Conservation (phyloP, 73 alveolate genomes). For the Tetrahymena malaccensis region DNA sequence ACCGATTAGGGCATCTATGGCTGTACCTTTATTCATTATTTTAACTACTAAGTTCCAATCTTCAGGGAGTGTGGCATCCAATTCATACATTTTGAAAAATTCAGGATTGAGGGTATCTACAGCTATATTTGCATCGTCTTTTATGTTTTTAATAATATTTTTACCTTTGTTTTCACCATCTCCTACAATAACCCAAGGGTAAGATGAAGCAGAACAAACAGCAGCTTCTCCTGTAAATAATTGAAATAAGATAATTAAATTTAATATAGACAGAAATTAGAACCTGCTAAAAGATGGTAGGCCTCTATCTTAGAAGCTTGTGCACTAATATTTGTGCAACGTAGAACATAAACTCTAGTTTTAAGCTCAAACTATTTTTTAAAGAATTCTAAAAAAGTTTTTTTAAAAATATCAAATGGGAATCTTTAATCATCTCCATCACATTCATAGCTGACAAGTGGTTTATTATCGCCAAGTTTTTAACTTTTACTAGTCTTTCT, state of each 20-base stretch:
- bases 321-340: conserved; percentile 78
- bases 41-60: conserved; percentile 72
- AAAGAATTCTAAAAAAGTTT: conserved; percentile 19
- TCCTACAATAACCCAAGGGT: conserved; percentile 79
- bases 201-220: conserved; percentile 75
- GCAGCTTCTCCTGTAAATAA: conserved; percentile 39
- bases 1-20: conserved; percentile 83
- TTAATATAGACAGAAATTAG: neutral
- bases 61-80: conserved; percentile 78
- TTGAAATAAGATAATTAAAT: neutral
- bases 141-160: conserved; percentile 51
- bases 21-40: conserved; percentile 48
- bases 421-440: neutral
- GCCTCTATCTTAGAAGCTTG: conserved; percentile 52
- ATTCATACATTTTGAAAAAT: conserved; percentile 72
- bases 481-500: neutral
- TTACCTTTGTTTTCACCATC: conserved; percentile 56
- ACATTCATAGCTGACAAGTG: conserved; percentile 21
- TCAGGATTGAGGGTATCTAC: conserved; percentile 65
- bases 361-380: conserved; percentile 22
- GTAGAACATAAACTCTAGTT: conserved; percentile 60
- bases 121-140: conserved; percentile 60
- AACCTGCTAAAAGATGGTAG: conserved; percentile 68
- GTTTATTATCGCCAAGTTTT: conserved; percentile 22
- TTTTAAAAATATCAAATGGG: conserved; percentile 15